These are phyloP conservation scores for Tetrapisispora arboricola DNA, from an alignment of 805 yeast genomes.

Conservation along the genomic window DNA sequence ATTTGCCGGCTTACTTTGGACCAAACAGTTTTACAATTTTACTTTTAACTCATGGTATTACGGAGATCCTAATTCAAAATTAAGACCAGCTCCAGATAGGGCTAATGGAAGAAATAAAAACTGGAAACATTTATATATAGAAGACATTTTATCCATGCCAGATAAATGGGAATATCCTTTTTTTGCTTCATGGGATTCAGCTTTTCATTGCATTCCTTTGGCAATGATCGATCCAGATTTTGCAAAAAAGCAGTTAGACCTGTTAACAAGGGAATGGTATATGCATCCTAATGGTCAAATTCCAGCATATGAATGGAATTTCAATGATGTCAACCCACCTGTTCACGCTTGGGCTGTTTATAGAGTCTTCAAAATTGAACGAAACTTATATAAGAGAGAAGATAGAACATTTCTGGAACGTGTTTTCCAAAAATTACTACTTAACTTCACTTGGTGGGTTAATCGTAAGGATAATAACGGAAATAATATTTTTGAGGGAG, in stretches of 20 bases:
- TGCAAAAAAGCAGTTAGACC: constrained; percentile 79
- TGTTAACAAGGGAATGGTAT: constrained; percentile 88
- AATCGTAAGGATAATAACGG: constrained; percentile 82
- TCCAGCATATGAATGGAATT: constrained; percentile 96
- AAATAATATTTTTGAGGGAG: constrained; percentile 87
- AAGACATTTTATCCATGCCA: constrained; percentile 80
- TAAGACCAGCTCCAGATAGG: constrained; percentile 71
- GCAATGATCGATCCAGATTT: constrained; percentile 91
- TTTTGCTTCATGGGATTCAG: constrained; percentile 95
- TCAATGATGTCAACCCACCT: constrained; percentile 92
- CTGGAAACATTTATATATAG: constrained; percentile 83
- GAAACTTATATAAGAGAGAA: constrained; percentile 71
- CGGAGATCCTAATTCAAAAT: constrained; percentile 70
- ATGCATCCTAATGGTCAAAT: constrained; percentile 98
- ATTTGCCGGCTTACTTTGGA: constrained; percentile 88
- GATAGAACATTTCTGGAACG: constrained; percentile 79
- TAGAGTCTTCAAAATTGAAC: constrained; percentile 77
- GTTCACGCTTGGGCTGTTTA: constrained; percentile 95
- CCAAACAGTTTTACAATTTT: constrained; percentile 83
- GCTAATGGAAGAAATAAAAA: constrained; percentile 81
- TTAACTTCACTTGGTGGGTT: constrained; percentile 97
- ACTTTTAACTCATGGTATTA: constrained; percentile 77
- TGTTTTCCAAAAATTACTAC: constrained; percentile 81
- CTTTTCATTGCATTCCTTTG: constrained; percentile 86
- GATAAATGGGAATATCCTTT: constrained; percentile 96